phyloP scores from a whole-genome alignment of 1,284 basidiomycete genomes.

The Cutaneotrichosporon cutaneum region DNA sequence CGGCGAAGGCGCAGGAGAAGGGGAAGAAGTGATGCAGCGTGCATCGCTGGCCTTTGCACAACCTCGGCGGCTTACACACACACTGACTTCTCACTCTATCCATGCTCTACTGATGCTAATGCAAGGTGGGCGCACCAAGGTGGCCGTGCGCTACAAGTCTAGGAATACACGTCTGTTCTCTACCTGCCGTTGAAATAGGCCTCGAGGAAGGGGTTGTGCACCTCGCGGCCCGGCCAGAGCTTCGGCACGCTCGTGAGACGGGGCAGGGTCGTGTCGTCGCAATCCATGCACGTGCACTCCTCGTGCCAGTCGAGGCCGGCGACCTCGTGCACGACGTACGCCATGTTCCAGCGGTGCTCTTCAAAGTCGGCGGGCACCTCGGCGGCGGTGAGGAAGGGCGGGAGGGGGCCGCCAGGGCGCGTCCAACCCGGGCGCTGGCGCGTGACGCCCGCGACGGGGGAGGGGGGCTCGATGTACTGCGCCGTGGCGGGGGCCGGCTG shows the following conservation, averaged over 20 bases:
- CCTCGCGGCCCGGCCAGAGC: background rate
- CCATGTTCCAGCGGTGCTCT: slow-evolving; percentile 9
- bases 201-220: background rate
- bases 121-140: background rate
- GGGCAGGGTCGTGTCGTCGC: background rate
- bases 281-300: background rate
- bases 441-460: background rate
- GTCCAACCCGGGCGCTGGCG: background rate
- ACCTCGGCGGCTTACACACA: background rate
- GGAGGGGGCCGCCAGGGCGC: background rate
- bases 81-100: background rate
- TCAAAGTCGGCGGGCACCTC: slow-evolving; percentile 2
- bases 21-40: slow-evolving; percentile 4
- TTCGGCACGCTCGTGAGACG: background rate
- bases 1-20: background rate
- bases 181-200: background rate
- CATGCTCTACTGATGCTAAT: background rate
- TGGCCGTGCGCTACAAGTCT: background rate
- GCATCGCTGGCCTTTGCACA: background rate
- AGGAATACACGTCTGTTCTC: background rate
- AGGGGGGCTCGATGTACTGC: background rate
- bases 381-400: background rate
- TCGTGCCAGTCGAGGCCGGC: background rate
- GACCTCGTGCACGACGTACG: slow-evolving; percentile 3
- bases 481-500: background rate